Evolutionary conservation across 2,329 filamentous ascomycete species (phyloP).

Genomic region (Colletotrichum neosansevieriae): DNA sequence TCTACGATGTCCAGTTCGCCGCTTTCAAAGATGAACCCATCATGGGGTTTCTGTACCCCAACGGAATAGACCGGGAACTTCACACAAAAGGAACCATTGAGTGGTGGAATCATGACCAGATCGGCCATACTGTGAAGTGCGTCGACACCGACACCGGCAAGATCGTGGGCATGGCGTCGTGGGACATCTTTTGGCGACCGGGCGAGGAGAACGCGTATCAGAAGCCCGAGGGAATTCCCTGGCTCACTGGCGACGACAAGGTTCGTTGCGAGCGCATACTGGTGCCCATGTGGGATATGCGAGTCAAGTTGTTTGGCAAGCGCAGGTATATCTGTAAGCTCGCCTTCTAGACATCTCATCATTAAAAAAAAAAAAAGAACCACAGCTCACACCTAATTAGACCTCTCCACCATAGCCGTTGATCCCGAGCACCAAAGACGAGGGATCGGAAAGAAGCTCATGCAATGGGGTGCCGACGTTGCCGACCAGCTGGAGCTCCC

Average conservation of each 20-base stretch:
- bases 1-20: conserved; percentile 61
- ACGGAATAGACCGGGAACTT: conserved; percentile 51
- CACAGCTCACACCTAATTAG: conserved; percentile 32
- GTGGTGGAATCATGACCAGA: conserved; percentile 52
- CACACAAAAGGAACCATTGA: conserved; percentile 56
- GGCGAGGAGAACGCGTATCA: conserved; percentile 57
- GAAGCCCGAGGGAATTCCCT: conserved; percentile 52
- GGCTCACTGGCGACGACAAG: conserved; percentile 57
- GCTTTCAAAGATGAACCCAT: conserved; percentile 50
- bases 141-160: conserved; percentile 56
- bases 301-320: conserved; percentile 43
- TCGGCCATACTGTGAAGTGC: conserved; percentile 44
- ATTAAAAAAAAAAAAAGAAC: no score
- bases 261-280: conserved; percentile 56
- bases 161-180: conserved; percentile 60
- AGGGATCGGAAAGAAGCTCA: conserved; percentile 51
- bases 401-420: conserved; percentile 57
- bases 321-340: conserved; percentile 55
- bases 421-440: conserved; percentile 54
- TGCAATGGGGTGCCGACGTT: conserved; percentile 52
- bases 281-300: conserved; percentile 54
- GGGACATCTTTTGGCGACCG: conserved; percentile 55
- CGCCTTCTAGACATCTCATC: no score
- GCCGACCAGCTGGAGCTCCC: conserved; percentile 52
- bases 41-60: conserved; percentile 55